Conservation (phyloP, 1,139 yeast species). For the Oligophagozyma castellii region DNA sequence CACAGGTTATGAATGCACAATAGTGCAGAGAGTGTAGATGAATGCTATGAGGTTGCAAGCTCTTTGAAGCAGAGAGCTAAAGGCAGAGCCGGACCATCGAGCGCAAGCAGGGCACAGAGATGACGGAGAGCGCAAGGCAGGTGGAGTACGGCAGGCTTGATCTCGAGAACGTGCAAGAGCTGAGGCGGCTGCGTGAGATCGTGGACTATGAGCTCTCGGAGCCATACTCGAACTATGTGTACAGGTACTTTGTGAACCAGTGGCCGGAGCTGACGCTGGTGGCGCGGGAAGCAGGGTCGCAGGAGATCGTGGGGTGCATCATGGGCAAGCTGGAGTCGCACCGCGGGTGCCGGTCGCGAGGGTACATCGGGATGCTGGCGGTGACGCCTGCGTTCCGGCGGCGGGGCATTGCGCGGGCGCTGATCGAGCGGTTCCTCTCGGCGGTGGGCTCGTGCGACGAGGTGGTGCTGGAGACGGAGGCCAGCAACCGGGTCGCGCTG, state of each 20-base stretch:
- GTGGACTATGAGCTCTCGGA: constrained; percentile 54
- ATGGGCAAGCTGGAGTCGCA: constrained; percentile 79
- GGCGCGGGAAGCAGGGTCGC: constrained; percentile 27
- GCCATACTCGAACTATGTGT: constrained; percentile 62
- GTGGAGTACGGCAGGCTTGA: constrained; percentile 17
- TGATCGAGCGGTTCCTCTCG: constrained; percentile 53
- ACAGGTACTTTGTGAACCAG: constrained; percentile 51
- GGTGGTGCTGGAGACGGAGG: constrained; percentile 84
- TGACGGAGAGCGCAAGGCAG: too few species aligned
- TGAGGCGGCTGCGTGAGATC: constrained; percentile 28
- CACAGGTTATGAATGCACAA: too few species aligned
- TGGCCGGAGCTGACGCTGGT: constrained; percentile 53
- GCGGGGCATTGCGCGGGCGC: constrained; percentile 61
- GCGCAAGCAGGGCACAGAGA: too few species aligned
- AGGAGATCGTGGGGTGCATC: constrained; percentile 56
- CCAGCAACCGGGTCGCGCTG: constrained; percentile 64
- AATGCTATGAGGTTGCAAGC: too few species aligned
- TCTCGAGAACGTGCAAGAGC: constrained; percentile 18
- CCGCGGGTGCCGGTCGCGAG: constrained; percentile 55
- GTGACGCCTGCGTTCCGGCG: constrained; percentile 63
- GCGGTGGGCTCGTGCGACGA: constrained; percentile 73
- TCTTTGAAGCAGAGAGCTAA: too few species aligned
- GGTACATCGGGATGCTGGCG: constrained; percentile 94
- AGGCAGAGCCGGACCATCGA: too few species aligned
- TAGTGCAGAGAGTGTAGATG: too few species aligned